A percentile compares a stretch with the other conserved stretches of the same genome.
These are phyloP conservation scores for Pyrenophora teres DNA, from an alignment of 2,329 filamentous ascomycete genomes.

Conservation along the genomic window DNA sequence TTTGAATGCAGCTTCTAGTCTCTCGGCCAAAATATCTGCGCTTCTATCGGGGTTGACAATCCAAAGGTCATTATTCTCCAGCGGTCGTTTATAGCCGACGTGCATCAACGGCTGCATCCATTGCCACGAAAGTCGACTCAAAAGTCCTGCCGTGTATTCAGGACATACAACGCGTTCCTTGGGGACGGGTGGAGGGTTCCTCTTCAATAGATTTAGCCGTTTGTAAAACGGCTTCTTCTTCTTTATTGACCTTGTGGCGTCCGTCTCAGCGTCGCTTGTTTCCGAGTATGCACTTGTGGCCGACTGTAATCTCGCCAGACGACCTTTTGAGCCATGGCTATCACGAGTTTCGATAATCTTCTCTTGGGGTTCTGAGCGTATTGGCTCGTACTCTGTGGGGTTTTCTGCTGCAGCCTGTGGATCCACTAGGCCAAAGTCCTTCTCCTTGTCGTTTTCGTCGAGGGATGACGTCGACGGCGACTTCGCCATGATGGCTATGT, in stretches of 20 bases:
- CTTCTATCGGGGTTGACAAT: conserved; percentile 79
- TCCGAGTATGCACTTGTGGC: conserved; percentile 35
- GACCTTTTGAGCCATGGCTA: conserved; percentile 24
- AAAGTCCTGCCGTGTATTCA: conserved; percentile 74
- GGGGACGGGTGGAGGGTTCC: conserved; percentile 61
- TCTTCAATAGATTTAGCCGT: conserved; percentile 55
- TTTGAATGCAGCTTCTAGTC: conserved; percentile 70
- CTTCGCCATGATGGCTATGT: conserved; percentile 16
- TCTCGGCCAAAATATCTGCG: conserved; percentile 70
- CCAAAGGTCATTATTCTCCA: conserved; percentile 88
- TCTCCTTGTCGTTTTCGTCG: conserved; percentile 43
- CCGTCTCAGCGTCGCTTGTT: conserved; percentile 35
- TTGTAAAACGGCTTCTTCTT: conserved; percentile 64
- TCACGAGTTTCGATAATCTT: conserved; percentile 39
- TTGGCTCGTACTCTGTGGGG: conserved; percentile 47
- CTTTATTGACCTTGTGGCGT: conserved; percentile 30
- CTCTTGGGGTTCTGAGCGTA: conserved; percentile 37
- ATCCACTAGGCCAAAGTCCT: conserved; percentile 44
- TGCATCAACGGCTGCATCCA: conserved; percentile 90
- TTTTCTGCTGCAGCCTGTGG: conserved; percentile 40
- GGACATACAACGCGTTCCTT: conserved; percentile 60
- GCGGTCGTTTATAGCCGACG: conserved; percentile 79
- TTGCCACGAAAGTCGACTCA: conserved; percentile 79
- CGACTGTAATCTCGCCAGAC: conserved; percentile 37
- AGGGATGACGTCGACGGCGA: conserved; percentile 31